phyloP scores from a whole-genome alignment of 2,329 filamentous ascomycete species.

The Colletotrichum viniferum region DNA sequence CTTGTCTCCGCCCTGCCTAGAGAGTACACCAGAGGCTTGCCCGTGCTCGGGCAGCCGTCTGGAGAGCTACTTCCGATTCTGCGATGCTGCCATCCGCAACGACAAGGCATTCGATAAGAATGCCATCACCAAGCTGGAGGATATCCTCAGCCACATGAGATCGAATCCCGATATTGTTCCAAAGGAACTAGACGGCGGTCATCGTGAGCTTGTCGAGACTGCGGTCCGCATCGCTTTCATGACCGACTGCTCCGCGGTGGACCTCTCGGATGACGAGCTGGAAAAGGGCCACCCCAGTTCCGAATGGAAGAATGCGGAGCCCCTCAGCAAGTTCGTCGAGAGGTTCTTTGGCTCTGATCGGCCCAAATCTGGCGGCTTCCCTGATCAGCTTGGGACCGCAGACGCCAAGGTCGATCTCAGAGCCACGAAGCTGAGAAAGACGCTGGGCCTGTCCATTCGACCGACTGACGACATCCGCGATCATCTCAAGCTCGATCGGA shows the following conservation, averaged over 20 bases:
- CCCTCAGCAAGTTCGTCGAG: neutral
- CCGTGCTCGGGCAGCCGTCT: neutral
- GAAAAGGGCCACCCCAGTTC: neutral
- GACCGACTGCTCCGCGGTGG: neutral
- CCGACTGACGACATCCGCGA: slow-evolving; percentile 17
- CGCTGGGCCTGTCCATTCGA: neutral
- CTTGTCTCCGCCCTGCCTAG: neutral
- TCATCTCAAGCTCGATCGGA: slow-evolving; percentile 13
- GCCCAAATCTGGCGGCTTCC: neutral
- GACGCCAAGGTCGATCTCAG: neutral
- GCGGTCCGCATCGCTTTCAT: neutral
- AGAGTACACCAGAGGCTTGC: neutral
- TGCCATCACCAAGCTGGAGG: neutral
- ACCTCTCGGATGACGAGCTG: neutral
- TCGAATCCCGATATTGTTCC: neutral
- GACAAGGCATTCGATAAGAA: neutral
- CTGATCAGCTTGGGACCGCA: neutral
- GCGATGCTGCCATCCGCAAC: neutral
- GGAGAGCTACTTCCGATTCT: slow-evolving; percentile 1
- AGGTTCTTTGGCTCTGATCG: neutral
- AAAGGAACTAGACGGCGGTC: neutral
- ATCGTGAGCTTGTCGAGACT: neutral
- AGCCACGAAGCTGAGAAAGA: neutral
- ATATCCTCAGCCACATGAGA: neutral
- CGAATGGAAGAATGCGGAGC: neutral